Percentiles rank a stretch among this genome's conserved stretches.
Conservation (phyloP, 2,329 filamentous ascomycete genomes). For the Fusarium aywerte region DNA sequence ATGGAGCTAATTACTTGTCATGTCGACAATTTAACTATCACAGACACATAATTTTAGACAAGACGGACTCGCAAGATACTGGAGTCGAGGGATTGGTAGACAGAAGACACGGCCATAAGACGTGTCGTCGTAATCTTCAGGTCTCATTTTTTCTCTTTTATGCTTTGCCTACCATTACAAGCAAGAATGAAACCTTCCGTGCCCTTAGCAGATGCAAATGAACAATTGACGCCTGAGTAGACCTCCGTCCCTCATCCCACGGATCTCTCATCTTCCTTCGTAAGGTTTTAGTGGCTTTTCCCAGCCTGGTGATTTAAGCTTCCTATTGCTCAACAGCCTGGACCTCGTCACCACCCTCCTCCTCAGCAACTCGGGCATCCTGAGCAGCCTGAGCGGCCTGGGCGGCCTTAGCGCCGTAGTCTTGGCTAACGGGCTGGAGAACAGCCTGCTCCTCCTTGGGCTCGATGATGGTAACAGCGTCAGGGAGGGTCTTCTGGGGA, state of each 20-base stretch:
- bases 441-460: conserved; percentile 99
- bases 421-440: conserved; percentile 94
- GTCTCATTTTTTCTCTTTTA: conserved; percentile 52
- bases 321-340: conserved; percentile 58
- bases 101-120: conserved; percentile 38
- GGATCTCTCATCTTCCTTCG: conserved; percentile 42
- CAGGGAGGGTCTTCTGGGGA: conserved; percentile 95
- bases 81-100: conserved; percentile 36
- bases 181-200: conserved; percentile 54
- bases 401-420: conserved; percentile 94
- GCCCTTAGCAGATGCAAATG: conserved; percentile 56
- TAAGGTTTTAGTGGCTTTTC: conserved; percentile 41
- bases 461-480: conserved; percentile 99
- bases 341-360: conserved; percentile 67
- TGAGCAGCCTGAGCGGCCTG: conserved; percentile 72
- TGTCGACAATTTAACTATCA: background rate
- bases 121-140: conserved; percentile 48
- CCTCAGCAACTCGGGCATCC: conserved; percentile 68
- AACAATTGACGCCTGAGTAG: conserved; percentile 56
- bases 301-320: conserved; percentile 38
- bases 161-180: conserved; percentile 54
- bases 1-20: background rate
- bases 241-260: conserved; percentile 50
- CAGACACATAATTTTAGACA: background rate
- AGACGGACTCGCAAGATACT: background rate